Conservation (phyloP, 2,329 filamentous ascomycete genomes). For the Hypocrella siamensis region DNA sequence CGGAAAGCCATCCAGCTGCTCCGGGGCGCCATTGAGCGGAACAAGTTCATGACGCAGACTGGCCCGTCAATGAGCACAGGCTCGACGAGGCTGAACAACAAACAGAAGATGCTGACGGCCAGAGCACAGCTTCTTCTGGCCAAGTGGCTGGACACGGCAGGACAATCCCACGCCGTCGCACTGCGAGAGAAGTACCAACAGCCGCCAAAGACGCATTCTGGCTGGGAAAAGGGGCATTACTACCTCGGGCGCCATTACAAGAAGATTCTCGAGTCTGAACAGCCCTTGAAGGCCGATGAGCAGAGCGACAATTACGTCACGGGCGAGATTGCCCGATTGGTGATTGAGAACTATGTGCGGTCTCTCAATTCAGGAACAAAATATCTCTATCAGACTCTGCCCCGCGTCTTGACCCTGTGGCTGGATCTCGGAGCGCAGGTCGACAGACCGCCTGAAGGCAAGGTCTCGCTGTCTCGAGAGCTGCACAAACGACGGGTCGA, state of each 20-base stretch:
- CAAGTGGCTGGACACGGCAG: conserved; percentile 93
- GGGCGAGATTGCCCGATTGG: conserved; percentile 73
- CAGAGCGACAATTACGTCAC: conserved; percentile 63
- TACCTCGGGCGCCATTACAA: conserved; percentile 96
- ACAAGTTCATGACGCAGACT: conserved; percentile 49
- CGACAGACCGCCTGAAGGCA: conserved; percentile 42
- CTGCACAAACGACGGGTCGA: conserved; percentile 41
- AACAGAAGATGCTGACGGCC: conserved; percentile 48
- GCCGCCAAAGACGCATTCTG: conserved; percentile 51
- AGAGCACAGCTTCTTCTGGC: conserved; percentile 78
- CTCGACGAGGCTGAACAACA: conserved; percentile 23
- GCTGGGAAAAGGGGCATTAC: conserved; percentile 96
- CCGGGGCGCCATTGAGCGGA: conserved; percentile 68
- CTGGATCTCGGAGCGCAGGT: conserved; percentile 73
- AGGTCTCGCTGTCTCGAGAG: conserved; percentile 35
- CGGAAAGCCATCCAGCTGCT: conserved; percentile 89
- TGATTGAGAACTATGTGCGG: conserved; percentile 85
- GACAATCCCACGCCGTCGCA: conserved; percentile 72
- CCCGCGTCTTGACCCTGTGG: conserved; percentile 86
- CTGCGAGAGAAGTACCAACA: conserved; percentile 71
- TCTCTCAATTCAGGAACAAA: conserved; percentile 83
- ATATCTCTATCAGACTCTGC: conserved; percentile 88
- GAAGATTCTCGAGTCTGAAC: conserved; percentile 84
- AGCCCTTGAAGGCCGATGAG: conserved; percentile 56
- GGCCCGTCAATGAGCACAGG: conserved; percentile 17